phyloP scores from a whole-genome alignment of 768 basidiomycete genomes.

The Boletales sp. region DNA sequence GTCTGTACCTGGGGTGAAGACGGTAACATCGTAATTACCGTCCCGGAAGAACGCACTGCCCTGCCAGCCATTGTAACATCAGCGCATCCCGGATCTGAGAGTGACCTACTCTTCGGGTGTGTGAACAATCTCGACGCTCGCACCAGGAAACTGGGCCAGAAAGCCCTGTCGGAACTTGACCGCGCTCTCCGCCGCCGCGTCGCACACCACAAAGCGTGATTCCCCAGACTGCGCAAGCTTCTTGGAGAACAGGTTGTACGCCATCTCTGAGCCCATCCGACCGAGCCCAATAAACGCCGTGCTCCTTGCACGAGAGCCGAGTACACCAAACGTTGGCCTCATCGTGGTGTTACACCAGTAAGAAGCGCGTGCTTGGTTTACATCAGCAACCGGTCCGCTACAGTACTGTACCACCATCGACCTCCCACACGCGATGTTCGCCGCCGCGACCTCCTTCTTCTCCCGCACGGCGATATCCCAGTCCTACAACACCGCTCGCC shows the following conservation, averaged over 20 bases:
- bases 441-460: conserved; percentile 82
- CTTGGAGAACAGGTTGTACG: conserved; percentile 79
- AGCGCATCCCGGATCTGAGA: conserved; percentile 2
- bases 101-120: conserved; percentile 71
- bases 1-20: conserved; percentile 82
- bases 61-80: conserved; percentile 35
- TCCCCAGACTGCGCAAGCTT: conserved; percentile 50
- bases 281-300: conserved; percentile 85
- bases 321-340: conserved; percentile 45
- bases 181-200: conserved; percentile 61
- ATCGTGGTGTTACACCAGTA: too few species aligned
- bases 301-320: conserved; percentile 40
- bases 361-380: conserved; percentile 4
- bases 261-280: conserved; percentile 88
- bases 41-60: conserved; percentile 58
- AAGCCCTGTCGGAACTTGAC: conserved; percentile 56
- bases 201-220: conserved; percentile 72
- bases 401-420: too few species aligned
- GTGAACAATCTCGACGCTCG: conserved; percentile 52
- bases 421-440: conserved; percentile 49
- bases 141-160: conserved; percentile 51
- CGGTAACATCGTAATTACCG: conserved; percentile 87
- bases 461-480: conserved; percentile 76
- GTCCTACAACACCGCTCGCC: conserved; percentile 57
- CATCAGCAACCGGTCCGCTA: conserved; percentile 5